Evolutionary conservation across 139 green algal genomes (phyloP), one percentile per base, ranked within the genome.

Genomic region (Microglena sp.): DNA sequence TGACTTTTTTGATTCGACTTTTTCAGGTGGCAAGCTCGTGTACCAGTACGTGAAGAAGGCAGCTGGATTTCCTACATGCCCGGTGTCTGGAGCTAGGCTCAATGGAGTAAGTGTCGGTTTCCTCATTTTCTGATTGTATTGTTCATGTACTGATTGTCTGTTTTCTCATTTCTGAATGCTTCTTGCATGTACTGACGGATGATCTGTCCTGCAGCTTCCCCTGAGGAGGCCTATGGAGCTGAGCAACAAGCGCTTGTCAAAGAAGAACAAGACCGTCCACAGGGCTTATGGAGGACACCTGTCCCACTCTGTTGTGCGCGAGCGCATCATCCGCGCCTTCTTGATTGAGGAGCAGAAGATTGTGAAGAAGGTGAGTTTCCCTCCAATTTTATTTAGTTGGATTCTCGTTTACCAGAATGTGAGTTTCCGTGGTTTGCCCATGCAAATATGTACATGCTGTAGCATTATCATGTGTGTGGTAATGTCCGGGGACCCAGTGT

Each of bases 301-400:
- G 32, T 86, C 78, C 50, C 83, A 89, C 67, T 71, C 64, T 45
- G 86, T 94, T 5, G 92, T 97, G 22, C 77, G 77, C 46, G 89
- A 96, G 76, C 76, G 87, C 33, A 98, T 98, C 73, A 76, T 98
- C 32, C 71, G 92, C 27, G 92, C 92, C 31, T 98, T 98, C 81
- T 79, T 98, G 43, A 87, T 98, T 22, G 93, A 98, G 85, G 93
- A 98, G 87, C 93, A 97, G 85, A 98, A 98, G 88, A 98, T 98
- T 68, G 93, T 98, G 15, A 97, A 97, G 88, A 97, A 95, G 87
- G 92, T 96, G 74, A n/a, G 72, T 24, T 53, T 34, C n/a, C 7
- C 4, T 26, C 18, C 7, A 8, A 2, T 28, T 2, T 1, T 35
- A 33, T 3, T 3, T 1, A 1, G 5, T n/a, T 22, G 28, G 2